These are phyloP conservation scores for Breviolum minutum DNA, from an alignment of 73 alveolate genomes.

Conservation along the genomic window DNA sequence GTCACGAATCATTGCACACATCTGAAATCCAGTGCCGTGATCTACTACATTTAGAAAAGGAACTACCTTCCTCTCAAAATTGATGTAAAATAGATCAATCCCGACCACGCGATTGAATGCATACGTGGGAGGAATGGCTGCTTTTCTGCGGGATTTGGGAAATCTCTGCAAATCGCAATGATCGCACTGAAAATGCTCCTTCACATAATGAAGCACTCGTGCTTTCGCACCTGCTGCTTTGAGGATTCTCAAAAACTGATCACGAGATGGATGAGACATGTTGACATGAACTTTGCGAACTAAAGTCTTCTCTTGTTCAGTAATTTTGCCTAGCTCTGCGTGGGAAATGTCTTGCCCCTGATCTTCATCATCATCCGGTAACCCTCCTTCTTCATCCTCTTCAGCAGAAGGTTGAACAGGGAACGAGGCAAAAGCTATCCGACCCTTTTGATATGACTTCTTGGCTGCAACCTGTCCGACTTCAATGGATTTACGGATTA, in stretches of 20 bases:
- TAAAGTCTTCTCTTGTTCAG: not conserved
- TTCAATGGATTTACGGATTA: no score
- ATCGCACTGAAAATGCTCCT: not conserved
- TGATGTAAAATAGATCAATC: not conserved
- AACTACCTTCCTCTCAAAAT: not conserved
- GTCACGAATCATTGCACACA: not conserved
- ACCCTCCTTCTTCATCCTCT: no score
- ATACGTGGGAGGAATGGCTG: not conserved
- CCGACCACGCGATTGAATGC: not conserved
- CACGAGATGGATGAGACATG: not conserved
- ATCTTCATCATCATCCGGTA: no score
- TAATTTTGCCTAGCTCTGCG: not conserved
- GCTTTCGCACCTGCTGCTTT: not conserved
- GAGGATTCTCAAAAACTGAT: not conserved
- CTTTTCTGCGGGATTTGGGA: not conserved
- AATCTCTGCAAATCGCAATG: not conserved
- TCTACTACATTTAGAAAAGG: not conserved
- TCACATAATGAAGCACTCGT: not conserved
- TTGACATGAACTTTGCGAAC: not conserved
- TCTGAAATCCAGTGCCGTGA: slow-evolving; percentile 1
- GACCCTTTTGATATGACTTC: not conserved
- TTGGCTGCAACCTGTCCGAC: no score
- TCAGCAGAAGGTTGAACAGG: no score
- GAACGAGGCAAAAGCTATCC: not conserved
- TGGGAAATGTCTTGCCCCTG: no score